Evolutionary conservation across 306 rosid genomes (phyloP).

Genomic region (Acacia confusa): DNA sequence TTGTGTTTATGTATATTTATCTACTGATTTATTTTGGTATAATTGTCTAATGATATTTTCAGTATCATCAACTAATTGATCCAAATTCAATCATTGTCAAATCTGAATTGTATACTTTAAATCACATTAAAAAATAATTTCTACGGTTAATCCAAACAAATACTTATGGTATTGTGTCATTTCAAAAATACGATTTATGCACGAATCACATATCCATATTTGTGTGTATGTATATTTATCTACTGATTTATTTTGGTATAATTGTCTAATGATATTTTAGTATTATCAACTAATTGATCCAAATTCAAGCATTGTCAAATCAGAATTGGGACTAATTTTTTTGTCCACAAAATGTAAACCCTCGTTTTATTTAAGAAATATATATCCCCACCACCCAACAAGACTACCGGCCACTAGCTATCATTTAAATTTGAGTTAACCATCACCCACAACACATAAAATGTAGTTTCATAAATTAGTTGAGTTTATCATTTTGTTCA

Average conservation of each 20-base stretch:
- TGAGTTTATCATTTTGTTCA: not conserved
- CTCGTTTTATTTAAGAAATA: not conserved
- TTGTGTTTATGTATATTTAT: not conserved
- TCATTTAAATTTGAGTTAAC: slow-evolving; percentile 2
- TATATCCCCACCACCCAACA: not conserved
- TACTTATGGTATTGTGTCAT: not conserved
- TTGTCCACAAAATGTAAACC: not conserved
- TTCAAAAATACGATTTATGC: not conserved
- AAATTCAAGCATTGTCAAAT: not conserved
- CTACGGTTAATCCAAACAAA: no score
- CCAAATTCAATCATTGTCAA: not conserved
- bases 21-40: not conserved
- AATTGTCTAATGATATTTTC: not conserved
- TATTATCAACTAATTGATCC: not conserved
- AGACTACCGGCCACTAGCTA: not conserved
- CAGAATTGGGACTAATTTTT: not conserved
- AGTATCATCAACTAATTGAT: not conserved
- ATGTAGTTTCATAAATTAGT: not conserved
- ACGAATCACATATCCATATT: not conserved
- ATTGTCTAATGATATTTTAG: not conserved
- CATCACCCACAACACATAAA: not conserved
- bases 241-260: not conserved
- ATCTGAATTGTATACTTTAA: not conserved
- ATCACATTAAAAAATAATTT: no score
- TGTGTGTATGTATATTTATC: not conserved